Percentiles rank a stretch among this genome's conserved stretches.
Conservation (phyloP, 116 monocot genomes). For the Papilionanthe hybrid region DNA sequence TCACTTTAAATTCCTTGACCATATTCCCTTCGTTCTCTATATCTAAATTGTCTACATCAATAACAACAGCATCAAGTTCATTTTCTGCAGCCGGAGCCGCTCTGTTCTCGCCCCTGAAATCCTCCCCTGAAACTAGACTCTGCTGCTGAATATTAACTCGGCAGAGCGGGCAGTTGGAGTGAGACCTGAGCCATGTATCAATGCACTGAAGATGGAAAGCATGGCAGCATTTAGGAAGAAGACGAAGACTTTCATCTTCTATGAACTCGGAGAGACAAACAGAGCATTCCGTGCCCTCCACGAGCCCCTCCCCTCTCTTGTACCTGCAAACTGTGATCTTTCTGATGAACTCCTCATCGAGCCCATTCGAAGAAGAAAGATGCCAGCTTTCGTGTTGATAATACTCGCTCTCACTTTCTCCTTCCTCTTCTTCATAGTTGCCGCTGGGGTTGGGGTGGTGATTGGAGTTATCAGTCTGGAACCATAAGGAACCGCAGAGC, state of each 20-base stretch:
- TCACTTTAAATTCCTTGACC: constrained; percentile 2
- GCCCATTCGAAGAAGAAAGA: constrained; percentile 28
- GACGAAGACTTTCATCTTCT: constrained; percentile 70
- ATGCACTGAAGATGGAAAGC: constrained; percentile 84
- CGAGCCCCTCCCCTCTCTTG: constrained; percentile 39
- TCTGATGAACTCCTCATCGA: constrained; percentile 60
- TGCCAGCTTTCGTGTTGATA: constrained; percentile 22
- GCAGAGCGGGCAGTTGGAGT: constrained; percentile 83
- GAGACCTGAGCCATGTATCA: constrained; percentile 67
- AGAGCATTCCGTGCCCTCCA: constrained; percentile 52
- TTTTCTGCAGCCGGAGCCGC: not conserved
- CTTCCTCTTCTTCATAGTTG: not conserved
- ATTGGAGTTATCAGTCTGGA: not conserved
- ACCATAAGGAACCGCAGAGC: constrained; percentile 19
- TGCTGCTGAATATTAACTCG: constrained; percentile 41
- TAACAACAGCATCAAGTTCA: constrained; percentile 21
- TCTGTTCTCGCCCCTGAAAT: not conserved
- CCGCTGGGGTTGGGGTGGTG: not conserved
- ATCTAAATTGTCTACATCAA: not conserved
- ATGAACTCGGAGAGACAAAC: constrained; percentile 77
- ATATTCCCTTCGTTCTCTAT: not conserved
- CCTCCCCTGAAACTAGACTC: not conserved
- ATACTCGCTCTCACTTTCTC: not conserved
- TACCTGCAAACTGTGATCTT: constrained; percentile 61
- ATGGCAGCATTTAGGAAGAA: constrained; percentile 80